Percentiles rank a stretch among this genome's conserved stretches.
Conservation (phyloP, 2,329 filamentous ascomycete species). For the Colletotrichum sp. region DNA sequence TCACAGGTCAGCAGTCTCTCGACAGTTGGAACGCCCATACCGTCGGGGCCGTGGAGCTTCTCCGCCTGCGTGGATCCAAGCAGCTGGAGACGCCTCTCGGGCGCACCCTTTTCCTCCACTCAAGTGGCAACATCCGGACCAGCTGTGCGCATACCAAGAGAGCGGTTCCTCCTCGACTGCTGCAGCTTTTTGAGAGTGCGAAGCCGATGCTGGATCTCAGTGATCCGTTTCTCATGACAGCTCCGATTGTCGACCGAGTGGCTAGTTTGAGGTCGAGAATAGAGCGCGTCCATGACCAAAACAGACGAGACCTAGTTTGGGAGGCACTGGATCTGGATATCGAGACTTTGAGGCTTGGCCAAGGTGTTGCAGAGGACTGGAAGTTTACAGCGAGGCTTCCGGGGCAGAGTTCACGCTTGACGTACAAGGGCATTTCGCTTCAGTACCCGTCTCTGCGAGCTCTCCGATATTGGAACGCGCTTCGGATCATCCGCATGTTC, state of each 20-base stretch:
- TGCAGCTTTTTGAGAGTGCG: slow-evolving; percentile 20
- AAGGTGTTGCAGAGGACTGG: slow-evolving; percentile 1
- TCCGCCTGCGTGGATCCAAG: slow-evolving; percentile 26
- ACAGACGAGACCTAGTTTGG: slow-evolving; percentile 11
- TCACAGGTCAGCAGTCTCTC: slow-evolving; percentile 25
- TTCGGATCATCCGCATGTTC: slow-evolving; percentile 29
- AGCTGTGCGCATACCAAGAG: slow-evolving; percentile 28
- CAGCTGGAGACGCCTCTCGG: slow-evolving; percentile 26
- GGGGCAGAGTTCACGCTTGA: slow-evolving; percentile 13
- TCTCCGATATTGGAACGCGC: slow-evolving; percentile 29
- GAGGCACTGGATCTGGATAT: slow-evolving; percentile 26
- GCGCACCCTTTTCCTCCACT: slow-evolving; percentile 26
- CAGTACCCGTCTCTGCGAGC: slow-evolving; percentile 24
- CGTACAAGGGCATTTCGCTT: slow-evolving; percentile 20
- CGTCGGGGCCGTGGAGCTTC: slow-evolving; percentile 28
- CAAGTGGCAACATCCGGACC: slow-evolving; percentile 30
- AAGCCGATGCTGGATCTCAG: slow-evolving; percentile 10
- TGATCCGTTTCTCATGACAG: slow-evolving; percentile 20
- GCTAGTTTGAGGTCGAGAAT: slow-evolving; percentile 22
- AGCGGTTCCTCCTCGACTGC: slow-evolving; percentile 24
- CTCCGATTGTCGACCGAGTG: slow-evolving; percentile 22
- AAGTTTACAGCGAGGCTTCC: neutral
- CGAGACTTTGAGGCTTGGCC: slow-evolving; percentile 2
- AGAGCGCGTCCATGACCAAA: neutral
- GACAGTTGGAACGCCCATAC: slow-evolving; percentile 31